Conservation (phyloP, 495 filamentous ascomycete species). For the Lophiotrema nucula region DNA sequence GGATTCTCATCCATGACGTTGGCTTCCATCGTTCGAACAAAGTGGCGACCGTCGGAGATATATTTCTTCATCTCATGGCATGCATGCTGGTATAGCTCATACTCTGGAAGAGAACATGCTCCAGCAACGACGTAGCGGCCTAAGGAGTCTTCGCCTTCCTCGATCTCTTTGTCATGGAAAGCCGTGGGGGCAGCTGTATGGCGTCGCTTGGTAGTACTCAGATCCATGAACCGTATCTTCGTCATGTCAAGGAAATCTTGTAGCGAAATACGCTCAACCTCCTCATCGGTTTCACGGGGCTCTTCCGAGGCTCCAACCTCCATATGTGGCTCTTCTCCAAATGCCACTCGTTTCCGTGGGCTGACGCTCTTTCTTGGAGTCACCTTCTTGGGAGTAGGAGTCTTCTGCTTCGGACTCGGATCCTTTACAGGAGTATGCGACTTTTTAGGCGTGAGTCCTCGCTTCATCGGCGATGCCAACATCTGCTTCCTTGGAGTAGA, state of each 20-base stretch:
- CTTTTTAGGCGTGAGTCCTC: constrained; percentile 36
- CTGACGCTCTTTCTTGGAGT: constrained; percentile 31
- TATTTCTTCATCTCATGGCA: constrained; percentile 94
- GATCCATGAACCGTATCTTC: constrained; percentile 94
- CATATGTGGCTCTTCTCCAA: constrained; percentile 18
- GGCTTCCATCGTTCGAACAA: constrained; percentile 83
- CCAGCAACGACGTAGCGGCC: constrained; percentile 83
- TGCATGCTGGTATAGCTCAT: constrained; percentile 91
- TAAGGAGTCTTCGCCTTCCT: constrained; percentile 47
- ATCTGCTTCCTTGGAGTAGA: constrained; percentile 39
- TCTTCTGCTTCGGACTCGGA: constrained; percentile 25
- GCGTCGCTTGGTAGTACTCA: constrained; percentile 85
- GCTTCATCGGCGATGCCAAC: constrained; percentile 28
- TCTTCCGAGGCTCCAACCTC: constrained; percentile 7
- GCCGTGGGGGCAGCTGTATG: constrained; percentile 69
- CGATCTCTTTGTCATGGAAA: constrained; percentile 44
- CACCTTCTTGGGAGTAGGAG: constrained; percentile 24
- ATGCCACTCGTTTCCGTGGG: constrained; percentile 24
- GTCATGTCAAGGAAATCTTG: constrained; percentile 95
- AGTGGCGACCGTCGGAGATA: constrained; percentile 82
- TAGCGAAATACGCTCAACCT: constrained; percentile 69
- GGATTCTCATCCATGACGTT: constrained; percentile 88
- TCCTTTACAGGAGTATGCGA: constrained; percentile 37
- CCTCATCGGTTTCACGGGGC: constrained; percentile 11
- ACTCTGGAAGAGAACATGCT: constrained; percentile 85